Percentiles rank a stretch among this genome's conserved stretches.
phyloP scores from a whole-genome alignment of 2,329 filamentous ascomycete genomes.

The Rhexocercosporidium sp. region DNA sequence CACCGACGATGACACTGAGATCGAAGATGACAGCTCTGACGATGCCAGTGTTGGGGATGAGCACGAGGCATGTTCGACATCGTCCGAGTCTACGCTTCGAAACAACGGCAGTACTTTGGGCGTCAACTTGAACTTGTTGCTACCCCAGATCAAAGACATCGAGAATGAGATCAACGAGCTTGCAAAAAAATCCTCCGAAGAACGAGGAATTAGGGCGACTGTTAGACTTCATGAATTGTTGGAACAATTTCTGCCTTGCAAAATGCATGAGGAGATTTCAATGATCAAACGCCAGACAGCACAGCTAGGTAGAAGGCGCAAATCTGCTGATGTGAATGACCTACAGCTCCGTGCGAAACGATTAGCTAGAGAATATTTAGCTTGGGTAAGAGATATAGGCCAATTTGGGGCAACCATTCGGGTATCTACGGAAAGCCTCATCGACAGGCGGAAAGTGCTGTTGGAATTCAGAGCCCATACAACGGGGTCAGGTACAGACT shows the following conservation, averaged over 20 bases:
- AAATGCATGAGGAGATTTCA: not conserved
- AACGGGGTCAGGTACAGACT: not conserved
- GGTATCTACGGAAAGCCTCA: not conserved
- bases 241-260: not conserved
- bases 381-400: not conserved
- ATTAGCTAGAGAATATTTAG: not conserved
- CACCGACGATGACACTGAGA: not conserved
- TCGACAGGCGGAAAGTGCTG: not conserved
- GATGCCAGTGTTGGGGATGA: no score
- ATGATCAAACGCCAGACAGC: not conserved
- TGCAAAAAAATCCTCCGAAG: no score
- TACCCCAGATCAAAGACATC: not conserved
- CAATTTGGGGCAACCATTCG: not conserved
- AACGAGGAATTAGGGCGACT: no score
- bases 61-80: not conserved
- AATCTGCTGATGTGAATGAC: not conserved
- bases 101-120: not conserved
- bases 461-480: not conserved
- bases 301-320: not conserved
- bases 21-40: not conserved
- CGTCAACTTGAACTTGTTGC: not conserved
- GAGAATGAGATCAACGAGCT: conserved; percentile 9
- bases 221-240: not conserved
- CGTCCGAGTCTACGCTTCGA: not conserved
- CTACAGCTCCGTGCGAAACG: not conserved